Evolutionary conservation across 31 red algal genomes (phyloP).

Genomic region (Porphyra umbilicalis): DNA sequence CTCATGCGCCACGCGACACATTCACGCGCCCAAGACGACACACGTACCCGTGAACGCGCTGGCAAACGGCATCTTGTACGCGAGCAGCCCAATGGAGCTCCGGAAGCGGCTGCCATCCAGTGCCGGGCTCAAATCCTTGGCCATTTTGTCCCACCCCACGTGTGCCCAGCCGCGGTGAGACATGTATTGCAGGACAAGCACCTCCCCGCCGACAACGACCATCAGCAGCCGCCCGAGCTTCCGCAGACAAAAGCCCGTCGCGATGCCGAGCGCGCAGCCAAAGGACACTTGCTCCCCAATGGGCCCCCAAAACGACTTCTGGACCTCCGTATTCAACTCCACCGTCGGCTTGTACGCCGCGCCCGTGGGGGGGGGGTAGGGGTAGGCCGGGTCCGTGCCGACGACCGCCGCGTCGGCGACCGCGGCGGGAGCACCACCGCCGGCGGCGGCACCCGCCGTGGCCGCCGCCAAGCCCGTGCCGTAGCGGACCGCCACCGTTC

Average conservation of each 20-base stretch:
- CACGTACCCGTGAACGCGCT: constrained; percentile 61
- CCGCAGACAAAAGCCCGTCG: constrained; percentile 66
- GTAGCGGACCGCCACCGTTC: background rate
- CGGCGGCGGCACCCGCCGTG: background rate
- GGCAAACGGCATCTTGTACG: constrained; percentile 87
- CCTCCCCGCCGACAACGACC: constrained; percentile 69
- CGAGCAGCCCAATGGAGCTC: constrained; percentile 40
- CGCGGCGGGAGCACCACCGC: background rate
- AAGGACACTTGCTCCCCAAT: constrained; percentile 77
- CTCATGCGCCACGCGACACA: too few species aligned
- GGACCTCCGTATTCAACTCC: background rate
- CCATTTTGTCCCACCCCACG: constrained; percentile 63
- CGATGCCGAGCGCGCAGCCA: constrained; percentile 73
- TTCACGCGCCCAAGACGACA: too few species aligned
- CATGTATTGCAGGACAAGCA: constrained; percentile 82
- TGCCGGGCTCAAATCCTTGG: constrained; percentile 44
- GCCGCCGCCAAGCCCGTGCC: background rate
- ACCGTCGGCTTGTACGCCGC: background rate
- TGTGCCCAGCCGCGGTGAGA: constrained; percentile 75
- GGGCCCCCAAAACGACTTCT: constrained; percentile 5
- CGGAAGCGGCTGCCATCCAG: constrained; percentile 34
- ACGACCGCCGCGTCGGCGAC: background rate
- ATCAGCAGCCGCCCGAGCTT: constrained; percentile 52
- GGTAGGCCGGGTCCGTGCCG: background rate
- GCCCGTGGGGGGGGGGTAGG: background rate